Conservation (phyloP, 2,329 filamentous ascomycete species). For the Ambrosiella cleistominuta region DNA sequence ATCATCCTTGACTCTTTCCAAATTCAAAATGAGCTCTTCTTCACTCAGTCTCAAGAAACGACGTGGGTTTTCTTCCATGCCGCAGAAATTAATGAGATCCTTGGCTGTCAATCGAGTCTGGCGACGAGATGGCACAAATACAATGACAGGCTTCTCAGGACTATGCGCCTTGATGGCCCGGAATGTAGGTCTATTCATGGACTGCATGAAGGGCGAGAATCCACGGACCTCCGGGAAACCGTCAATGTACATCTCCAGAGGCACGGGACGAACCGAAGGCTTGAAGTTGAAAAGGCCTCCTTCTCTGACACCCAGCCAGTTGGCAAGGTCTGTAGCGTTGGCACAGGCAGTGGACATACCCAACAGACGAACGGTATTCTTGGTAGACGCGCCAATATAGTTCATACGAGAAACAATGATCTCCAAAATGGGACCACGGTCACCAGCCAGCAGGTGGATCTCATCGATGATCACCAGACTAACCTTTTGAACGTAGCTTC, state of each 20-base stretch:
- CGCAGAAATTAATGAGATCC: conserved; percentile 91
- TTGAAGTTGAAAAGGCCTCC: conserved; percentile 93
- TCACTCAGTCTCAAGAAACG: conserved; percentile 89
- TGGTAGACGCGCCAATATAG: conserved; percentile 89
- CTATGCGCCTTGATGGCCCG: conserved; percentile 93
- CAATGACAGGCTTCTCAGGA: conserved; percentile 90
- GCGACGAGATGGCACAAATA: conserved; percentile 87
- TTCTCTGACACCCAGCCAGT: conserved; percentile 84
- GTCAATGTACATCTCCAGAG: conserved; percentile 90
- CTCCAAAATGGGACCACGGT: conserved; percentile 91
- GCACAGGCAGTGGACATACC: conserved; percentile 99
- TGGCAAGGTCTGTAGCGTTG: conserved; percentile 82
- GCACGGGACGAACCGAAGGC: conserved; percentile 90
- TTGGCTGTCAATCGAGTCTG: conserved; percentile 91
- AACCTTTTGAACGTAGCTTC: conserved; percentile 88
- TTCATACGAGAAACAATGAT: conserved; percentile 95
- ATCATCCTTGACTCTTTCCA: conserved; percentile 83
- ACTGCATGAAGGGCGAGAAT: conserved; percentile 96
- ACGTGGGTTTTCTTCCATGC: conserved; percentile 94
- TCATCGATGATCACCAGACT: conserved; percentile 96
- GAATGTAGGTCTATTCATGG: conserved; percentile 96
- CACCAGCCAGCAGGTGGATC: conserved; percentile 90
- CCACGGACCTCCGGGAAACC: conserved; percentile 89
- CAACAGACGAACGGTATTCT: conserved; percentile 71
- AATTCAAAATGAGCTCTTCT: conserved; percentile 75